These are phyloP conservation scores for Coemansia sp. DNA, from an alignment of 192 early-diverging fungal genomes.

Conservation along the genomic window DNA sequence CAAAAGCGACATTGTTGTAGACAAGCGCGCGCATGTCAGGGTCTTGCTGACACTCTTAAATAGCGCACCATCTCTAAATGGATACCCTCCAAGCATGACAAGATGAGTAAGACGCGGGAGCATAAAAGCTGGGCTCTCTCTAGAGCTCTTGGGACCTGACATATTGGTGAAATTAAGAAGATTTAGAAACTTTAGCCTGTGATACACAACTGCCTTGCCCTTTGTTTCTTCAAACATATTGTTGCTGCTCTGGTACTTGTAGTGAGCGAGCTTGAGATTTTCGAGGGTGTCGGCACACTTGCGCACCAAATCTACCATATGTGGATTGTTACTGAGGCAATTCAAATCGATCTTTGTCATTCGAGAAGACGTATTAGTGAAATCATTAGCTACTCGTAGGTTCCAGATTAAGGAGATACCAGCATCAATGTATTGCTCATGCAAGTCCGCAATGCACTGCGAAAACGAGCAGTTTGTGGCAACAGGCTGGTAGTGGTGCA, in stretches of 20 bases:
- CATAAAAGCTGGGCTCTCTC: not conserved
- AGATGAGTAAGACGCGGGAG: not conserved
- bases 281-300: not conserved
- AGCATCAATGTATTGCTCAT: not conserved
- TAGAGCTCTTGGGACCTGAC: not conserved
- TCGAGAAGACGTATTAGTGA: not conserved
- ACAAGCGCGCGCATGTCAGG: not conserved
- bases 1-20: slow-evolving; percentile 3
- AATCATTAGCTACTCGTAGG: not conserved
- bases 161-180: not conserved
- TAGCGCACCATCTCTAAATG: not conserved
- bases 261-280: not conserved
- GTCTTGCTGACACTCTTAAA: slow-evolving; percentile 4
- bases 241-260: not conserved
- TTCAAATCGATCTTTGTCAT: not conserved
- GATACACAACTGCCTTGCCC: not conserved
- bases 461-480: not conserved
- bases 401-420: not conserved
- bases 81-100: not conserved
- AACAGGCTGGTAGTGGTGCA: not conserved
- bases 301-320: not conserved
- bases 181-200: not conserved
- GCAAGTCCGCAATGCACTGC: not conserved
- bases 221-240: not conserved
- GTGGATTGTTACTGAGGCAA: not conserved